These are phyloP conservation scores for Narthecium ossifragum DNA, from an alignment of 106 monocot genomes.

Conservation along the genomic window DNA sequence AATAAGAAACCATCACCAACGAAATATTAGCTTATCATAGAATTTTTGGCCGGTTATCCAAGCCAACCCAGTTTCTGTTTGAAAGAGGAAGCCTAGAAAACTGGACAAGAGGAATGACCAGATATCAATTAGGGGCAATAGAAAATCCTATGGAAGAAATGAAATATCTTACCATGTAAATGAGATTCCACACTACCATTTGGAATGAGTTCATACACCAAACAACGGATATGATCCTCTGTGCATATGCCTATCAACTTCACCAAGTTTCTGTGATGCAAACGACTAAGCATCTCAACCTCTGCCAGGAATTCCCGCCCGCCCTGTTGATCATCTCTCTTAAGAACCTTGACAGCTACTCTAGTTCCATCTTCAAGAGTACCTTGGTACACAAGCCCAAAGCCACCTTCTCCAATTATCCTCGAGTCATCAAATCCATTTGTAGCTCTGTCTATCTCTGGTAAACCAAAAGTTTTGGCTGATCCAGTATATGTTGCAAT, in stretches of 20 bases:
- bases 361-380: constrained; percentile 61
- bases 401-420: constrained; percentile 91
- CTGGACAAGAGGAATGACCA: too few relatives aligned
- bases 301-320: constrained; percentile 85
- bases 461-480: constrained; percentile 57
- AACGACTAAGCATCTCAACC: constrained; percentile 91
- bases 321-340: constrained; percentile 85
- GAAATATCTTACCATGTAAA: constrained; percentile 67
- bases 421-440: constrained; percentile 54
- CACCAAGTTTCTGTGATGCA: constrained; percentile 96
- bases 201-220: constrained; percentile 85
- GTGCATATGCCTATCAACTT: constrained; percentile 87
- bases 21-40: too few relatives aligned
- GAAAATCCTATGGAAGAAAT: too few relatives aligned
- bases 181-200: constrained; percentile 98
- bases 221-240: constrained; percentile 62
- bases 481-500: constrained; percentile 64
- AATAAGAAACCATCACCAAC: too few relatives aligned
- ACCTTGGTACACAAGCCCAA: constrained; percentile 79
- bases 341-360: constrained; percentile 89
- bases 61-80: too few relatives aligned
- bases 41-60: too few relatives aligned
- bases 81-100: too few relatives aligned
- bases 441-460: constrained; percentile 74
- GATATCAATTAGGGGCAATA: too few relatives aligned